Conservation (phyloP, 2,329 filamentous ascomycete genomes). For the Talaromyces rugulosus region DNA sequence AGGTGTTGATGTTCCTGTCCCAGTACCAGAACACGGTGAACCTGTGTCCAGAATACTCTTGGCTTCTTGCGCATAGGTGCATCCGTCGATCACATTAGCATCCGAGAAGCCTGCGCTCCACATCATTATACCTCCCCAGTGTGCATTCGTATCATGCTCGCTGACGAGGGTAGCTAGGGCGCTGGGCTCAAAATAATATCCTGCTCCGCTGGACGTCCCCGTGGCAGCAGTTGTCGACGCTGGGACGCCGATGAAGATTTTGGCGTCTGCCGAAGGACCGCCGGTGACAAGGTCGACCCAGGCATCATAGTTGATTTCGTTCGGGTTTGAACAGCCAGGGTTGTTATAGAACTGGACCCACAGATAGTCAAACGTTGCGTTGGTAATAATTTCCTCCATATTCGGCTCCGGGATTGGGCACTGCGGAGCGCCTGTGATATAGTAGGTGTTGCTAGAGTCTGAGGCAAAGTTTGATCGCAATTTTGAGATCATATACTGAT, state of each 20-base stretch:
- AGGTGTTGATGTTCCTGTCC: constrained; percentile 30
- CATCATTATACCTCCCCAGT: constrained; percentile 58
- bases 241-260: constrained; percentile 53
- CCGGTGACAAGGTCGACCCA: constrained; percentile 40
- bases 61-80: constrained; percentile 45
- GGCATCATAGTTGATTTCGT: constrained; percentile 42
- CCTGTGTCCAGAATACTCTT: constrained; percentile 38
- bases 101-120: constrained; percentile 53
- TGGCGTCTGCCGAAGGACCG: constrained; percentile 41
- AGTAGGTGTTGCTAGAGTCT: constrained; percentile 38
- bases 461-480: constrained; percentile 41
- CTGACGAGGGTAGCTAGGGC: constrained; percentile 45
- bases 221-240: constrained; percentile 28
- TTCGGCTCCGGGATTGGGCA: constrained; percentile 47
- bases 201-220: constrained; percentile 11
- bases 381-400: constrained; percentile 41
- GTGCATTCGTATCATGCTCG: constrained; percentile 35
- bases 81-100: constrained; percentile 41
- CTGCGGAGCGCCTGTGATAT: constrained; percentile 52
- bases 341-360: constrained; percentile 58
- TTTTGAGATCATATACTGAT: constrained; percentile 42
- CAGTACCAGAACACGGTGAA: constrained; percentile 7
- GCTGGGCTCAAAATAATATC: constrained; percentile 44
- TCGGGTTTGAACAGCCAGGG: constrained; percentile 43
- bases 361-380: constrained; percentile 48